These are phyloP conservation scores for Clohesyomyces aquaticus DNA, from an alignment of 495 filamentous ascomycete species.

Conservation along the genomic window DNA sequence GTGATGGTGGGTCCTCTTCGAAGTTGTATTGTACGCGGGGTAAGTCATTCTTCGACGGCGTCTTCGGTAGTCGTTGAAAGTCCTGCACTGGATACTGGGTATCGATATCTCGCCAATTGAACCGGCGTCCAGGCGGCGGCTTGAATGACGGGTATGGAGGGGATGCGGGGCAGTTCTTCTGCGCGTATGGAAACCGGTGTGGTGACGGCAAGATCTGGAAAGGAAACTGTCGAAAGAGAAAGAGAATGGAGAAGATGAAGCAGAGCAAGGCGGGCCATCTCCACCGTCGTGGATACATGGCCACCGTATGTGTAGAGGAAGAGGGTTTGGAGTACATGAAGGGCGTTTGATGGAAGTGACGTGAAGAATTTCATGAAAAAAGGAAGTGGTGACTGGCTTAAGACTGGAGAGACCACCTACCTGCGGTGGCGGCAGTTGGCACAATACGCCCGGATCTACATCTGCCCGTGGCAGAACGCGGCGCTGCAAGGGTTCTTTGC, in stretches of 20 bases:
- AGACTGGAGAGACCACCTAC: not conserved
- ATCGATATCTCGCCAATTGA: constrained; percentile 22
- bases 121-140: not conserved
- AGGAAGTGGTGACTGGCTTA: not conserved
- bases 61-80: constrained; percentile 14
- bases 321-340: not conserved
- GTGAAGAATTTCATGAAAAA: not conserved
- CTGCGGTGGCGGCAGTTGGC: not conserved
- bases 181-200: constrained; percentile 5
- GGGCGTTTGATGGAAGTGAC: not conserved
- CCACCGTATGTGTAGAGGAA: not conserved
- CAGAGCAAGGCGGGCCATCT: constrained; percentile 13
- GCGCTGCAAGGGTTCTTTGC: not conserved
- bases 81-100: constrained; percentile 20
- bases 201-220: constrained; percentile 1
- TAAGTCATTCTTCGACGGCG: not conserved
- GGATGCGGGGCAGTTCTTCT: constrained; percentile 12
- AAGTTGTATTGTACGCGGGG: constrained; percentile 29
- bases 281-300: not conserved
- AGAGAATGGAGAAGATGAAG: constrained; percentile 12
- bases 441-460: not conserved
- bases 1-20: constrained; percentile 1
- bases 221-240: constrained; percentile 2
- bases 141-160: constrained; percentile 16
- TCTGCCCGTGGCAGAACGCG: not conserved